Evolutionary conservation across 140 eudicot species (phyloP).

Genomic region (Stevia rebaudiana): DNA sequence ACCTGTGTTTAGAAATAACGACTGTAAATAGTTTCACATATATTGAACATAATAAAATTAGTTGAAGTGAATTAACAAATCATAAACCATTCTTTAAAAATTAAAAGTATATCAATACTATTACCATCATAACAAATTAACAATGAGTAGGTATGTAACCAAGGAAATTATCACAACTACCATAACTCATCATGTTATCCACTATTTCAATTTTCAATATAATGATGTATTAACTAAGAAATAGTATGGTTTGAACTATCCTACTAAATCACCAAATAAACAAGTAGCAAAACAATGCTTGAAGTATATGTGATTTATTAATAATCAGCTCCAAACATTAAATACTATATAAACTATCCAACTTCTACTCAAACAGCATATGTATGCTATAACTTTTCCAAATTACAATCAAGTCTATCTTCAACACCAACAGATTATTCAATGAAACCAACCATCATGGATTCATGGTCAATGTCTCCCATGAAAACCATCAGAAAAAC

Average conservation of each 20-base stretch:
- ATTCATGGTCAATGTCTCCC: background rate
- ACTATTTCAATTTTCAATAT: background rate
- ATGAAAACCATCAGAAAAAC: background rate
- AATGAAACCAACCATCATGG: background rate
- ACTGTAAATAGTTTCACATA: background rate
- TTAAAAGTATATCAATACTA: background rate
- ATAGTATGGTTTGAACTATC: background rate
- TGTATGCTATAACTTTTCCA: background rate
- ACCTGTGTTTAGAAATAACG: slow-evolving; percentile 42
- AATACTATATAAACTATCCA: background rate
- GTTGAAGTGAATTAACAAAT: background rate
- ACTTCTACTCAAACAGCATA: background rate
- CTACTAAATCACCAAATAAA: background rate
- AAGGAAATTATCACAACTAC: background rate
- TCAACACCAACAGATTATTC: background rate
- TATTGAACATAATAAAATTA: background rate
- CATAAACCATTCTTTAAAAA: background rate
- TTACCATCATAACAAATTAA: background rate
- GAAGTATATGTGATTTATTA: background rate
- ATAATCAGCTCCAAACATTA: background rate
- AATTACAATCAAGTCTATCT: background rate
- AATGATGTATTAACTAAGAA: background rate
- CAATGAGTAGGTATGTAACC: background rate
- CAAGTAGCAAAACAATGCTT: background rate
- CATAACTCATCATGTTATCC: background rate